Evolutionary conservation across 495 filamentous ascomycete genomes (phyloP), one percentile per base, ranked within the genome.

Genomic region (Aspergillus kassunensis): DNA sequence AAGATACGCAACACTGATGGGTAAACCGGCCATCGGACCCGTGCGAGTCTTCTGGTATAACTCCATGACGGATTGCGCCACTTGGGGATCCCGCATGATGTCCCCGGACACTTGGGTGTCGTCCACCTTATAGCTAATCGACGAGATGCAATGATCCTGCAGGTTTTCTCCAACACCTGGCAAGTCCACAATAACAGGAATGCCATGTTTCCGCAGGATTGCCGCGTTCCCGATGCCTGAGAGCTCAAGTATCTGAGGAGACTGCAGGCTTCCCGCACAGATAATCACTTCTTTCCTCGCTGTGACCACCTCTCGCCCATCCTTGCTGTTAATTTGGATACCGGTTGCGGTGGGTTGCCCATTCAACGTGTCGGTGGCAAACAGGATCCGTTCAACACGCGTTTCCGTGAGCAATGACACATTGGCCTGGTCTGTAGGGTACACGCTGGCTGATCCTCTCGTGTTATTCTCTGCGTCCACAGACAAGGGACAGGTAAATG

Each of bases 151-250:
- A 13, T 45, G 43, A 12, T 45, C 43, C 15, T 45, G 71, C 21
- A 75, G 49, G 48, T 72, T 65, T 36, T 70, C 68, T 2, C 70
- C 69, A 1, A 70, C 67, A 10, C 57, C 61, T 6, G 52, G 47
- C 36, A 65, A 68, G 13, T 69, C 57, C 10, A 71, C 57, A 24
- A 56, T 29, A 6, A 57, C 34, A 18, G 64, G 45, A 47, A 70
- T 74, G n/a, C 62, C 65, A 15, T 54, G 53, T 4, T 23, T 36
- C 9, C 57, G n/a, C 8, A 65, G 63, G n/a, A 64, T 51, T 12
- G 54, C 50, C 25, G 19, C 30, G 23, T 44, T 45, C 6, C 81
- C 80, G 30, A 84, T 59, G 13, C 82, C 81, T 0, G 81, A 84
- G 1, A 79, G 68, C 54, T 84, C 79, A 6, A 84, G 69, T 10